These are phyloP conservation scores for Aspergillus sojae DNA, from an alignment of 2,329 filamentous ascomycete genomes.

Conservation along the genomic window DNA sequence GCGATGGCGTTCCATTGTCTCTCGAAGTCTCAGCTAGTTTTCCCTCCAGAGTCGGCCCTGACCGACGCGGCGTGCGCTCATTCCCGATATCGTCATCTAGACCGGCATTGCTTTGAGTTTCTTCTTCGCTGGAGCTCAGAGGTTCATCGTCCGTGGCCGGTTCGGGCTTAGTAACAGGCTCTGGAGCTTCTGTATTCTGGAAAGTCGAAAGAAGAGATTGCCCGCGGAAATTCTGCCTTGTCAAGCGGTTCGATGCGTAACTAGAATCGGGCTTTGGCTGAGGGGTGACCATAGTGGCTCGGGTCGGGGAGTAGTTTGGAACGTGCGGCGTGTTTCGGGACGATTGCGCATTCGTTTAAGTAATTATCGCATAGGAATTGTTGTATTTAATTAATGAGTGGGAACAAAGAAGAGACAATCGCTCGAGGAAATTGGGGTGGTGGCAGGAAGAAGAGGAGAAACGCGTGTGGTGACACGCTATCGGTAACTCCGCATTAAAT, in stretches of 20 bases:
- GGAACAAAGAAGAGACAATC: not conserved
- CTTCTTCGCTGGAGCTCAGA: conserved; percentile 37
- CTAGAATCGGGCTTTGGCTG: conserved; percentile 30
- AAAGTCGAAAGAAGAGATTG: conserved; percentile 30
- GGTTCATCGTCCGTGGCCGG: conserved; percentile 41
- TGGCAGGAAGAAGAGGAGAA: conserved; percentile 3
- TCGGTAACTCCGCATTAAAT: conserved; percentile 10
- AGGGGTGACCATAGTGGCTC: not conserved
- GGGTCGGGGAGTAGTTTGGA: not conserved
- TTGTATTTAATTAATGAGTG: not conserved
- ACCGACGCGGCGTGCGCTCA: conserved; percentile 1
- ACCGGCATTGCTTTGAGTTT: conserved; percentile 12
- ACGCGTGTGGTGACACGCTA: conserved; percentile 19
- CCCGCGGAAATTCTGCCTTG: conserved; percentile 18
- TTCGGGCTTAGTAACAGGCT: conserved; percentile 14
- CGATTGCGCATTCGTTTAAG: not conserved
- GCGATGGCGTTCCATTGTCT: conserved; percentile 3
- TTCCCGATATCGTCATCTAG: conserved; percentile 9
- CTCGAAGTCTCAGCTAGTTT: conserved; percentile 21
- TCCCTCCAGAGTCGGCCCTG: conserved; percentile 23
- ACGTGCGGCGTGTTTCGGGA: not conserved
- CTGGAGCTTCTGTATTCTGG: conserved; percentile 7
- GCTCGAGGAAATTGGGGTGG: not conserved
- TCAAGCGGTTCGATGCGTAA: conserved; percentile 28
- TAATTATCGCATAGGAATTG: not conserved